These are phyloP conservation scores for Dipteronia dyeriana DNA, from an alignment of 345 rosid species.

Conservation along the genomic window DNA sequence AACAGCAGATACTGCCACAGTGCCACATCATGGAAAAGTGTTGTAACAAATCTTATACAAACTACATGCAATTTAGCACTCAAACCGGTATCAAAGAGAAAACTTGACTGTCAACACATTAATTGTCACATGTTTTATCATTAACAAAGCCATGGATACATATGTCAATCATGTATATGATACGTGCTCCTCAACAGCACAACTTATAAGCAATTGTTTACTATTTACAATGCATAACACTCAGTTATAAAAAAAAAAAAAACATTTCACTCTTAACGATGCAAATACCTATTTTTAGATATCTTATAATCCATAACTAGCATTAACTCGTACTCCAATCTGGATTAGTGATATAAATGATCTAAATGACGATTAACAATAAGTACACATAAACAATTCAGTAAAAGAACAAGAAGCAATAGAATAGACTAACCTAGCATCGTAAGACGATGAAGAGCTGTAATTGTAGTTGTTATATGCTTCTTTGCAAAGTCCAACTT, in stretches of 20 bases:
- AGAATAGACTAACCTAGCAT: conserved; percentile 75
- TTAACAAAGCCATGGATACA: background rate
- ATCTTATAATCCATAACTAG: background rate
- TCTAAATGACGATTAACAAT: background rate
- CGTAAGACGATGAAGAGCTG: conserved; percentile 99
- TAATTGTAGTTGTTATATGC: conserved; percentile 95
- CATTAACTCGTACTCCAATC: background rate
- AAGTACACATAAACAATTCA: background rate
- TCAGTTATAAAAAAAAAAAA: background rate
- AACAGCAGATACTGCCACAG: conserved; percentile 85
- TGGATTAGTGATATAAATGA: background rate
- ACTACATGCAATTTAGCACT: background rate
- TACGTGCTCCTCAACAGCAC: background rate
- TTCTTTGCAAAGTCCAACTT: conserved; percentile 99
- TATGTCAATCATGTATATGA: background rate
- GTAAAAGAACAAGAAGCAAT: background rate
- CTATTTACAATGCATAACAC: background rate
- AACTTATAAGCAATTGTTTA: background rate
- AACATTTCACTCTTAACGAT: background rate
- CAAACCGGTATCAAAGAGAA: background rate
- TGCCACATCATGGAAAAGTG: conserved; percentile 39
- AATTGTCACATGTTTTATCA: background rate
- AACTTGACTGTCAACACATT: background rate
- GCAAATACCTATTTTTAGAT: background rate
- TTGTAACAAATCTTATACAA: conserved; percentile 15